Evolutionary conservation across 2,329 filamentous ascomycete genomes (phyloP).

Genomic region (Diaporthe ampelina): DNA sequence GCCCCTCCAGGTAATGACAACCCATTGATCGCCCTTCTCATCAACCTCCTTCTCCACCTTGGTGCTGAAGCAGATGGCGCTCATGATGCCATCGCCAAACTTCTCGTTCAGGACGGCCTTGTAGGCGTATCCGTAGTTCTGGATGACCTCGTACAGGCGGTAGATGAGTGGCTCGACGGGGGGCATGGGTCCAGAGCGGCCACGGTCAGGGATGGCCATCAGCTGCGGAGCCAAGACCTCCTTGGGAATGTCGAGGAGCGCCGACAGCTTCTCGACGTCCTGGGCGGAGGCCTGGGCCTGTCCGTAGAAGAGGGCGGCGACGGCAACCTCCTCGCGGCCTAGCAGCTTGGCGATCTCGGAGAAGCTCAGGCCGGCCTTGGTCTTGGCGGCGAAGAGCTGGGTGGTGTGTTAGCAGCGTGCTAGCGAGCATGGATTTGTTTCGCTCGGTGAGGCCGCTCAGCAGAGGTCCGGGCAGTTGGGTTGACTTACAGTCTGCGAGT

Average conservation of each 20-base stretch:
- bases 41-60: conserved; percentile 96
- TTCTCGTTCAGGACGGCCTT: conserved; percentile 97
- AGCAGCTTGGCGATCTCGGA: conserved; percentile 81
- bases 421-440: neutral
- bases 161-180: conserved; percentile 91
- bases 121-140: conserved; percentile 97
- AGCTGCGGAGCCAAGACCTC: conserved; percentile 72
- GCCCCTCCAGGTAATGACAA: conserved; percentile 84
- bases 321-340: conserved; percentile 84
- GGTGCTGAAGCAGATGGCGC: conserved; percentile 90
- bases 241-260: conserved; percentile 65
- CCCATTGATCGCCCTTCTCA: conserved; percentile 84
- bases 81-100: conserved; percentile 96
- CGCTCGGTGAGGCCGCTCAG: neutral
- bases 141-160: conserved; percentile 91
- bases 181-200: conserved; percentile 84
- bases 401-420: neutral
- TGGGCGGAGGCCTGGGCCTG: conserved; percentile 66
- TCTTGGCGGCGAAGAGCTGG: conserved; percentile 84
- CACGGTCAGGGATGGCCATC: conserved; percentile 83
- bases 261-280: conserved; percentile 71
- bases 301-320: conserved; percentile 92
- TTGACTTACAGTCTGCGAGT: conserved; percentile 66
- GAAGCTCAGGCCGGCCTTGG: conserved; percentile 81
- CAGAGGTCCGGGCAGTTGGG: neutral